These are phyloP conservation scores for Calonectria henricotiae DNA, from an alignment of 2,329 filamentous ascomycete species.

Conservation along the genomic window DNA sequence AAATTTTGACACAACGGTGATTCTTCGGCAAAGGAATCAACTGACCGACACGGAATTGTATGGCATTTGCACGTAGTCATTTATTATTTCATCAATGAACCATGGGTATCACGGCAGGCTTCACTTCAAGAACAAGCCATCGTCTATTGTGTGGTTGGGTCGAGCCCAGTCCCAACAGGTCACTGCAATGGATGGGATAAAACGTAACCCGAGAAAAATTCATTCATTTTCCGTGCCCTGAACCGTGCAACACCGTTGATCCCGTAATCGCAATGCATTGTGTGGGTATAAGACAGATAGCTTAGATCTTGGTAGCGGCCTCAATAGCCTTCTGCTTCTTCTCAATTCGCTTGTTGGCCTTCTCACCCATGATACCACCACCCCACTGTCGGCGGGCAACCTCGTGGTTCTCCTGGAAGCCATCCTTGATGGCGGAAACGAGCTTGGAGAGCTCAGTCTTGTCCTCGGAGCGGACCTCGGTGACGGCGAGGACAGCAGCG, in stretches of 20 bases:
- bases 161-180: constrained; percentile 48
- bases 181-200: constrained; percentile 53
- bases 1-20: too few species aligned
- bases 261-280: constrained; percentile 60
- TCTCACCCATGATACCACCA: constrained; percentile 98
- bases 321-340: constrained; percentile 98
- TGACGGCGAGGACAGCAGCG: constrained; percentile 94
- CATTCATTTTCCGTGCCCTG: constrained; percentile 63
- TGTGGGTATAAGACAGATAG: constrained; percentile 60
- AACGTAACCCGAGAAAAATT: constrained; percentile 59
- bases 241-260: constrained; percentile 62
- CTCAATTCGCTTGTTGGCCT: constrained; percentile 83
- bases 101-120: constrained; percentile 32
- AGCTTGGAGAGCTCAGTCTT: constrained; percentile 99
- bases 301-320: constrained; percentile 96
- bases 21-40: too few species aligned
- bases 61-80: background rate
- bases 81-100: background rate
- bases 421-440: constrained; percentile 96
- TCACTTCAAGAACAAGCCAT: constrained; percentile 51
- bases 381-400: constrained; percentile 95
- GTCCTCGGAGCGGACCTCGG: constrained; percentile 98
- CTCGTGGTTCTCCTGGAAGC: constrained; percentile 97
- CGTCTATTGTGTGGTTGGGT: constrained; percentile 63
- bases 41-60: too few species aligned